These are phyloP conservation scores for Gilbertella persicaria DNA, from an alignment of 371 early-diverging fungal species.

Conservation along the genomic window DNA sequence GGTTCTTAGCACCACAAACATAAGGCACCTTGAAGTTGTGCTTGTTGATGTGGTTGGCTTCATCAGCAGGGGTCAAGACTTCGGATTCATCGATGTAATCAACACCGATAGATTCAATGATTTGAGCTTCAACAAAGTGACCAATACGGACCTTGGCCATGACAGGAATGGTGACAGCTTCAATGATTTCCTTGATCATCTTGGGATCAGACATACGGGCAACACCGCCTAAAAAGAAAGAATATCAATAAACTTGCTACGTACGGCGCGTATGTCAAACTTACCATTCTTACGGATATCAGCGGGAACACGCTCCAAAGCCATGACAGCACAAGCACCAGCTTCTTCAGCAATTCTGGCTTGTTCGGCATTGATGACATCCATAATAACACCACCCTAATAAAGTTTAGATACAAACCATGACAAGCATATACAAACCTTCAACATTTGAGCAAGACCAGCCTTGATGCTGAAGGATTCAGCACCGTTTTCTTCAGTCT, in stretches of 20 bases:
- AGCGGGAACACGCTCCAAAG: conserved; percentile 97
- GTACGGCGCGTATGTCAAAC: conserved; percentile 8
- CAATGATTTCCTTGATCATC: conserved; percentile 96
- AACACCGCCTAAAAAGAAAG: conserved; percentile 75
- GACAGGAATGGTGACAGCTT: conserved; percentile 96
- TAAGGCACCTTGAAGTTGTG: conserved; percentile 90
- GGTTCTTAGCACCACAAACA: conserved; percentile 95
- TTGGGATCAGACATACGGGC: conserved; percentile 98
- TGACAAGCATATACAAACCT: conserved; percentile 69
- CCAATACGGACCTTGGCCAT: conserved; percentile 99
- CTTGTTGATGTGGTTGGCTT: conserved; percentile 92
- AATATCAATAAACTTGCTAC: neutral
- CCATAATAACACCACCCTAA: conserved; percentile 98
- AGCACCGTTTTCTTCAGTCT: conserved; percentile 38
- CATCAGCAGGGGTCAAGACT: conserved; percentile 95
- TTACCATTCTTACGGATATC: conserved; percentile 96
- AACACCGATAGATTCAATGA: conserved; percentile 87
- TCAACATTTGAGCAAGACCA: conserved; percentile 96
- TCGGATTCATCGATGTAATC: conserved; percentile 98
- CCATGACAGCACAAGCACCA: conserved; percentile 98
- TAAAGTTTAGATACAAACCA: too few species aligned
- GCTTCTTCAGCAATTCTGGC: conserved; percentile 98
- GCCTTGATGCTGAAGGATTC: conserved; percentile 80
- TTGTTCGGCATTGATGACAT: conserved; percentile 96
- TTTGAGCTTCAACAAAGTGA: conserved; percentile 98